Percentiles rank a stretch among this genome's conserved stretches.
phyloP scores from a whole-genome alignment of 2,329 filamentous ascomycete genomes.

The Zalaria obscura region DNA sequence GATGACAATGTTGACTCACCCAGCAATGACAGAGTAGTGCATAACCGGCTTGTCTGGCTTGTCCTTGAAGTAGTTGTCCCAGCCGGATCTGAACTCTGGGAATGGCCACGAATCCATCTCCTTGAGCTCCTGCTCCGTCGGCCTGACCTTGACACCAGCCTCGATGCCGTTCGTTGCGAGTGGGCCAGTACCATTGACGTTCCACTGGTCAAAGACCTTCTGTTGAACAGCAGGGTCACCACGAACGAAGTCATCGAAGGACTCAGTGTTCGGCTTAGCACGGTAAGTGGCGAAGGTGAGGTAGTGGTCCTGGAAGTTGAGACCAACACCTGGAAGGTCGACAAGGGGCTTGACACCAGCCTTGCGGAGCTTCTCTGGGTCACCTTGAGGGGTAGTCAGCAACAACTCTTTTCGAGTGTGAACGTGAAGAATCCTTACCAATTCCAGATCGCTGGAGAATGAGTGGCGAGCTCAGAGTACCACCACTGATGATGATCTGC shows the following conservation, averaged over 20 bases:
- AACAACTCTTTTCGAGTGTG: not conserved
- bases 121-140: slow-evolving; percentile 51
- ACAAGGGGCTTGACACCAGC: slow-evolving; percentile 56
- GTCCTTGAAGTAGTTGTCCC: slow-evolving; percentile 72
- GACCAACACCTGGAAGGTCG: slow-evolving; percentile 57
- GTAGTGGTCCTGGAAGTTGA: slow-evolving; percentile 68
- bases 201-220: slow-evolving; percentile 63
- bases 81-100: slow-evolving; percentile 58
- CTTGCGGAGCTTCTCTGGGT: slow-evolving; percentile 55
- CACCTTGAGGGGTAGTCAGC: slow-evolving; percentile 22
- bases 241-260: slow-evolving; percentile 67
- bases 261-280: slow-evolving; percentile 61
- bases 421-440: slow-evolving; percentile 15
- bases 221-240: slow-evolving; percentile 62
- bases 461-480: slow-evolving; percentile 58
- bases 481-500: slow-evolving; percentile 59
- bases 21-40: slow-evolving; percentile 68
- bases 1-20: slow-evolving; percentile 20
- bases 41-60: slow-evolving; percentile 79
- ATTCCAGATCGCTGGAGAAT: slow-evolving; percentile 66
- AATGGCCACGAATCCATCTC: slow-evolving; percentile 61
- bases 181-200: slow-evolving; percentile 63
- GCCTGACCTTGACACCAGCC: slow-evolving; percentile 64
- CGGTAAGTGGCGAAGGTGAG: slow-evolving; percentile 57
- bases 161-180: slow-evolving; percentile 69